These are phyloP conservation scores for Thelonectria rubi DNA, from an alignment of 2,329 filamentous ascomycete species.

Conservation along the genomic window DNA sequence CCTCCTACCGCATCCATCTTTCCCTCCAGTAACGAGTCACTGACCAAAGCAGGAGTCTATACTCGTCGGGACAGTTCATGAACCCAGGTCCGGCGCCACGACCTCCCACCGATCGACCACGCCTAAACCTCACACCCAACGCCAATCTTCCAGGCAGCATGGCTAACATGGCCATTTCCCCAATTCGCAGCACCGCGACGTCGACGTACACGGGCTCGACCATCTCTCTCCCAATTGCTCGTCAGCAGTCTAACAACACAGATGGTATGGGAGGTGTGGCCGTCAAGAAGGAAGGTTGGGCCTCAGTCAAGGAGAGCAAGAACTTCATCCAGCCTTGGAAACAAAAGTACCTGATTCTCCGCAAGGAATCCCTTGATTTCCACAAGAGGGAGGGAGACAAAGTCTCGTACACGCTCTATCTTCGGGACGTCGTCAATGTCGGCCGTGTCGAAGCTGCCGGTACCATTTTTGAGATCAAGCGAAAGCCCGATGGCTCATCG, in stretches of 20 bases:
- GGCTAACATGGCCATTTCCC: conserved; percentile 79
- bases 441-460: conserved; percentile 90
- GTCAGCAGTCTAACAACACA: conserved; percentile 67
- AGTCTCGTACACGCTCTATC: conserved; percentile 82
- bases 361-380: conserved; percentile 93
- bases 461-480: conserved; percentile 93
- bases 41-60: conserved; percentile 55
- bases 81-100: conserved; percentile 95
- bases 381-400: conserved; percentile 92
- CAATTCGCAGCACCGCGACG: conserved; percentile 71
- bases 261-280: conserved; percentile 74
- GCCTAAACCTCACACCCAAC: conserved; percentile 81
- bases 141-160: conserved; percentile 80
- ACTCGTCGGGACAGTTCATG: conserved; percentile 80
- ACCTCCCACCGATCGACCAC: conserved; percentile 84
- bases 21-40: conserved; percentile 18
- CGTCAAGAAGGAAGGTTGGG: conserved; percentile 83
- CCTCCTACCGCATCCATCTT: background rate
- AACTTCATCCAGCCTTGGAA: conserved; percentile 88
- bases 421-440: conserved; percentile 90
- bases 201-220: conserved; percentile 59
- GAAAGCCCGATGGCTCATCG: conserved; percentile 73
- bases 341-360: conserved; percentile 88
- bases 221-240: conserved; percentile 74
- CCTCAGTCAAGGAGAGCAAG: conserved; percentile 89